A percentile compares a stretch with the other conserved stretches of the same genome.
Evolutionary conservation across 768 basidiomycete species (phyloP).

Genomic region (Tricholoma flavovirens): DNA sequence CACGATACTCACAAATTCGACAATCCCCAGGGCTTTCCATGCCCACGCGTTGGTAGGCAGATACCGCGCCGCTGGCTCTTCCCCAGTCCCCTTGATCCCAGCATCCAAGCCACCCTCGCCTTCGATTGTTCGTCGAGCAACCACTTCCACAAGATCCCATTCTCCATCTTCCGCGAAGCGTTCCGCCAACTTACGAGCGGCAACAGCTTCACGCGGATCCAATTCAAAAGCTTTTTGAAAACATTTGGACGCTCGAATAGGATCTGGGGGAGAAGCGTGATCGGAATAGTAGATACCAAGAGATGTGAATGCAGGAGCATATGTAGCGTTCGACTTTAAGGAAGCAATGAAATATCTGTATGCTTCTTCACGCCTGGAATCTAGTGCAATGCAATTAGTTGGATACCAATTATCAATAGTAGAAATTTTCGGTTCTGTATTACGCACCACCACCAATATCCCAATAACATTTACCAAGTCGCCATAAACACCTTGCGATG

Average conservation of each 20-base stretch:
- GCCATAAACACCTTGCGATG: conserved; percentile 78
- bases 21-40: conserved; percentile 93
- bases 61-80: conserved; percentile 44
- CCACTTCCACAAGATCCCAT: conserved; percentile 93
- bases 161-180: conserved; percentile 91
- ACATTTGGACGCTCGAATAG: conserved; percentile 83
- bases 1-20: conserved; percentile 66
- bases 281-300: conserved; percentile 88
- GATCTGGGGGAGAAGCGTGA: conserved; percentile 64
- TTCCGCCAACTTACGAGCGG: conserved; percentile 77
- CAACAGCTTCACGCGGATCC: conserved; percentile 81
- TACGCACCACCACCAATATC: conserved; percentile 68
- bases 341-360: conserved; percentile 77
- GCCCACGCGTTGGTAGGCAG: conserved; percentile 89
- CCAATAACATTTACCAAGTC: conserved; percentile 76
- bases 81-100: conserved; percentile 35
- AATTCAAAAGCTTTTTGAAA: conserved; percentile 98
- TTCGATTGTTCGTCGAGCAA: conserved; percentile 89
- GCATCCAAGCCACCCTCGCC: conserved; percentile 81
- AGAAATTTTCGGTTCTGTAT: background rate
- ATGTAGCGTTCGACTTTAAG: conserved; percentile 67
- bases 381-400: conserved; percentile 23
- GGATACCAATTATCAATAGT: conserved; percentile 1
- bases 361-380: conserved; percentile 50
- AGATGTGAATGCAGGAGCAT: conserved; percentile 90